Conservation (phyloP, 345 rosid genomes). For the Eucalyptus polybractea region DNA sequence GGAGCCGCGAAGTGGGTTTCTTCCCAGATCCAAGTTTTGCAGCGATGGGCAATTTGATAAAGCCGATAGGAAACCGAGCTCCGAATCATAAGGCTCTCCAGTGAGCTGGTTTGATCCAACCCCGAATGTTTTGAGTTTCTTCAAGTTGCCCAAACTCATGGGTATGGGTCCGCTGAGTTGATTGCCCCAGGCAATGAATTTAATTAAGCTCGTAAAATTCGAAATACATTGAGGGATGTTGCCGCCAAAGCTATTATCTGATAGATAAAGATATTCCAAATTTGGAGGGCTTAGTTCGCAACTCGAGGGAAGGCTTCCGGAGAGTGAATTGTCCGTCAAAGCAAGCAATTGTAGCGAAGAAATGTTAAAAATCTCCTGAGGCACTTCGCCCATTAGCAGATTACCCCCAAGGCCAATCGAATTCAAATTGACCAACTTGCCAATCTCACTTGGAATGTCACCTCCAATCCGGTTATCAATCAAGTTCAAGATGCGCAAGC, state of each 20-base stretch:
- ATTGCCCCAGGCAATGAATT: accelerated
- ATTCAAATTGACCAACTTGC: not conserved
- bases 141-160: not conserved
- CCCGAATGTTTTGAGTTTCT: accelerated
- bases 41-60: not conserved
- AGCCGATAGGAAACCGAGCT: not conserved
- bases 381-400: not conserved
- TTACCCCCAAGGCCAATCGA: not conserved
- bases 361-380: not conserved
- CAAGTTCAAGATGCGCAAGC: not conserved
- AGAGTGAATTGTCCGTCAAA: not conserved
- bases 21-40: accelerated
- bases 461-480: accelerated
- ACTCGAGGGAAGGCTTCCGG: not conserved
- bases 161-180: not conserved
- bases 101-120: not conserved
- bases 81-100: not conserved
- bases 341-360: accelerated
- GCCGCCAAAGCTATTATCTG: accelerated
- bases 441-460: not conserved
- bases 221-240: not conserved
- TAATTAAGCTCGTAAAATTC: not conserved
- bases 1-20: not conserved
- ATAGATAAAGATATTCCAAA: accelerated
- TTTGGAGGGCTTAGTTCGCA: not conserved